Percentiles rank a stretch among this genome's conserved stretches.
phyloP scores from a whole-genome alignment of 1,139 yeast genomes.

The Blastobotrys arbuscula region DNA sequence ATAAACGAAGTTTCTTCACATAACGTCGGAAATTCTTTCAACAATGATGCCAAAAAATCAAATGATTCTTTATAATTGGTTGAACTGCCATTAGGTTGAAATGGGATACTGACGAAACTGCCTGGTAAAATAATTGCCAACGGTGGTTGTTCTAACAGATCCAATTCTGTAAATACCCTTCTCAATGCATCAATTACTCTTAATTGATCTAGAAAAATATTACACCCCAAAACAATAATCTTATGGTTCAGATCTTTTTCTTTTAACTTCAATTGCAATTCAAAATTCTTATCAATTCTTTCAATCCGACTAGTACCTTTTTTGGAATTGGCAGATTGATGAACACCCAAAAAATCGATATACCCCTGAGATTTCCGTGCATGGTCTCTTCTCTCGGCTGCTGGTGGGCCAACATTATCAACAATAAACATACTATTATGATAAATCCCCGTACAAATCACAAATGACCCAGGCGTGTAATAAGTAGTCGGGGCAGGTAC shows the following conservation, averaged over 20 bases:
- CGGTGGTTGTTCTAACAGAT: slow-evolving; percentile 42
- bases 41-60: slow-evolving; percentile 58
- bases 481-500: slow-evolving; percentile 62
- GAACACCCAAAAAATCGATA: slow-evolving; percentile 73
- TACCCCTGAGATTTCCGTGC: slow-evolving; percentile 71
- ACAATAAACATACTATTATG: slow-evolving; percentile 66
- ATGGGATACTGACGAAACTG: slow-evolving; percentile 65
- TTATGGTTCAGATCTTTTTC: slow-evolving; percentile 59
- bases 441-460: slow-evolving; percentile 81
- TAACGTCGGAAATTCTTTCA: slow-evolving; percentile 44
- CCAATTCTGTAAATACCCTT: slow-evolving; percentile 51
- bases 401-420: slow-evolving; percentile 78
- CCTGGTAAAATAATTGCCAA: slow-evolving; percentile 58
- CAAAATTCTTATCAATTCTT: slow-evolving; percentile 56
- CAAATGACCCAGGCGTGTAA: slow-evolving; percentile 73
- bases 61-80: slow-evolving; percentile 61
- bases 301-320: slow-evolving; percentile 26
- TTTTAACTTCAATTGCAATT: slow-evolving; percentile 47
- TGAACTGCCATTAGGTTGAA: slow-evolving; percentile 45
- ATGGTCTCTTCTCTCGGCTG: slow-evolving; percentile 66
- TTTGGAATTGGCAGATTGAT: slow-evolving; percentile 32
- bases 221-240: slow-evolving; percentile 66
- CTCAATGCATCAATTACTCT: slow-evolving; percentile 55
- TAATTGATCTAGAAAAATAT: slow-evolving; percentile 59
- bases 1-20: slow-evolving; percentile 45